Evolutionary conservation across 176 grass and related monocot genomes (phyloP).

Genomic region (Pharus latifolius): DNA sequence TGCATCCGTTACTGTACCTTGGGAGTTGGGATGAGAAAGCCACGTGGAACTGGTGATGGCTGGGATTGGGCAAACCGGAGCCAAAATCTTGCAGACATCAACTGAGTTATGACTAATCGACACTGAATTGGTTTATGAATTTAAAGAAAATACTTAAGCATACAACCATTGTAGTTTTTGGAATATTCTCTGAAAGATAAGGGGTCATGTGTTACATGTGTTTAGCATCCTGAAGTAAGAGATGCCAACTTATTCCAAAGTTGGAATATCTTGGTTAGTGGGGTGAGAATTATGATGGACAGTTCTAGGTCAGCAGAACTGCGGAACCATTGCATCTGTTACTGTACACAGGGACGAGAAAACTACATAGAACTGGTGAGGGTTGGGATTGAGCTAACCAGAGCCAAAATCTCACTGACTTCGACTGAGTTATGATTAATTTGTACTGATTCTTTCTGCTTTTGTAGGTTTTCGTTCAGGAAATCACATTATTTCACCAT

Average conservation of each 20-base stretch:
- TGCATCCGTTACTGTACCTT: background rate
- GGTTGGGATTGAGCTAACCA: background rate
- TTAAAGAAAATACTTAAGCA: no score
- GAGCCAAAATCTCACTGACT: background rate
- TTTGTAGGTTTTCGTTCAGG: background rate
- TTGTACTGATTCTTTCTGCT: background rate
- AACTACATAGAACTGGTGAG: background rate
- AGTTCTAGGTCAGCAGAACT: background rate
- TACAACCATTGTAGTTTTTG: background rate
- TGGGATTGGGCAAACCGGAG: background rate
- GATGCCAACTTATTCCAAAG: background rate
- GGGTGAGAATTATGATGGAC: background rate
- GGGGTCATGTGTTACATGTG: background rate
- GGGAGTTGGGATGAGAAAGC: background rate
- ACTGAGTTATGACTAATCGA: background rate
- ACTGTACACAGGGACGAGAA: background rate
- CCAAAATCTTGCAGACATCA: background rate
- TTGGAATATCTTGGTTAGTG: slow-evolving; percentile 4
- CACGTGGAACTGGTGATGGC: background rate
- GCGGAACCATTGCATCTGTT: slow-evolving; percentile 10
- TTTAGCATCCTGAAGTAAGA: background rate
- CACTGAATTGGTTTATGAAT: no score
- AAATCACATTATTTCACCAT: no score
- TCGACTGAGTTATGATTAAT: background rate
- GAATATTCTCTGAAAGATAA: background rate